Percentiles rank a stretch among this genome's conserved stretches.
Evolutionary conservation across 106 monocot genomes (phyloP).

Genomic region (Xerophyta viscosa): DNA sequence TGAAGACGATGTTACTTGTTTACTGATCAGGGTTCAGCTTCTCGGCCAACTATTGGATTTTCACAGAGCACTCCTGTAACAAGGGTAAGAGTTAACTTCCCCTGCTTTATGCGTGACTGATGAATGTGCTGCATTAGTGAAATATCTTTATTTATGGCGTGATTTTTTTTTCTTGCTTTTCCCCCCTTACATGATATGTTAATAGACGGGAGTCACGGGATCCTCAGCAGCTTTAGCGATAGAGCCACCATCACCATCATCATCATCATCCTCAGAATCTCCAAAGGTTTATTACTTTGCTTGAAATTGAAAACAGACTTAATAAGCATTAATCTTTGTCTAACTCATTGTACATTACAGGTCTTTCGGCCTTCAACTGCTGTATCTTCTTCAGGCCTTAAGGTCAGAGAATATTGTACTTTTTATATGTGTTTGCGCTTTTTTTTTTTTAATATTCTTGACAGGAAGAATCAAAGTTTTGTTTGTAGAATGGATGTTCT

Average conservation of each 20-base stretch:
- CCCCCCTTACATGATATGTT: not conserved
- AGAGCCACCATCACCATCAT: conserved; percentile 13
- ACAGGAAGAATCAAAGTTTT: not conserved
- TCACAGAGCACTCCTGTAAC: conserved; percentile 3
- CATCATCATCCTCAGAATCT: conserved; percentile 1
- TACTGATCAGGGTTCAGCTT: too few relatives aligned
- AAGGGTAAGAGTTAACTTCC: conserved; percentile 6
- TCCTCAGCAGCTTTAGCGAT: conserved; percentile 10
- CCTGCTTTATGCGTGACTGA: not conserved
- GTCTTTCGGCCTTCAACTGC: conserved; percentile 8
- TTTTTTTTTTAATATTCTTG: not conserved
- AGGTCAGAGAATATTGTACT: conserved; percentile 2
- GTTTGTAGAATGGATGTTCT: not conserved
- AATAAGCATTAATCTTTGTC: not conserved
- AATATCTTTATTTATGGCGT: not conserved
- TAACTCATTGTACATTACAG: not conserved
- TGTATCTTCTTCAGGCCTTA: conserved; percentile 8
- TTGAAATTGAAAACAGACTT: not conserved
- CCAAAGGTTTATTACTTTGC: conserved; percentile 11
- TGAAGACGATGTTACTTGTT: too few relatives aligned
- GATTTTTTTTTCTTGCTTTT: not conserved
- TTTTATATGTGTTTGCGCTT: not conserved
- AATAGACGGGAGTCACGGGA: conserved; percentile 4
- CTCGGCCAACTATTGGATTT: conserved; percentile 20
- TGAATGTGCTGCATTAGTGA: not conserved